phyloP scores from a whole-genome alignment of 192 early-diverging fungal genomes.

The Rhizoclosmatium sp. region DNA sequence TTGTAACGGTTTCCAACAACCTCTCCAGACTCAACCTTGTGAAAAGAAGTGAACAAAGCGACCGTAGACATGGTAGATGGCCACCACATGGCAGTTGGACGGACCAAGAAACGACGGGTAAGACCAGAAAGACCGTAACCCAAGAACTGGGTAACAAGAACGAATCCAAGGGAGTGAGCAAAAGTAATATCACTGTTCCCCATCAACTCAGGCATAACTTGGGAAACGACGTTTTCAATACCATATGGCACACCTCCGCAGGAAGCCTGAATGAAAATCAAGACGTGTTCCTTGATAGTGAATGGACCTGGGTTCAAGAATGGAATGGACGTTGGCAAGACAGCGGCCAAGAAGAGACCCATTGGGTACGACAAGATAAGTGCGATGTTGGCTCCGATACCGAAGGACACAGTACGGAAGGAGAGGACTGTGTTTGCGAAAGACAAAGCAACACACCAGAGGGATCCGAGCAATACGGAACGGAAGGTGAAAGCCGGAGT shows the following conservation, averaged over 20 bases:
- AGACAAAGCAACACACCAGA: constrained; percentile 28
- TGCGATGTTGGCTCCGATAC: constrained; percentile 74
- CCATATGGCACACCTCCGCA: constrained; percentile 55
- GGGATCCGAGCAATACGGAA: constrained; percentile 30
- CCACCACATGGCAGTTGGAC: constrained; percentile 77
- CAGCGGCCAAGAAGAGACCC: constrained; percentile 39
- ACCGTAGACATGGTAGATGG: no score
- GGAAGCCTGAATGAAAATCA: constrained; percentile 59
- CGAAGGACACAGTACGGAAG: constrained; percentile 59
- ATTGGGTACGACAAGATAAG: constrained; percentile 78
- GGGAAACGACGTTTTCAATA: constrained; percentile 46
- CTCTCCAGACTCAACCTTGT: not conserved
- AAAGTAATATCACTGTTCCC: constrained; percentile 26
- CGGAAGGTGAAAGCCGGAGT: constrained; percentile 44
- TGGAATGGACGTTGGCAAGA: constrained; percentile 37
- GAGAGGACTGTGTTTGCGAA: constrained; percentile 39
- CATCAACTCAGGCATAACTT: constrained; percentile 26
- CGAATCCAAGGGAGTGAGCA: constrained; percentile 9
- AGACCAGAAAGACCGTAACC: constrained; percentile 74
- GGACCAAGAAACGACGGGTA: constrained; percentile 78
- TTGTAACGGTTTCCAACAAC: not conserved
- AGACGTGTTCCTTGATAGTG: constrained; percentile 87
- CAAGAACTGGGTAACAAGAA: constrained; percentile 59
- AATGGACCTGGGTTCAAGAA: constrained; percentile 84
- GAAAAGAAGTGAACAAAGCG: not conserved